Evolutionary conservation across 139 green algal genomes (phyloP).

Genomic region (Mychonastes homosphaera): DNA sequence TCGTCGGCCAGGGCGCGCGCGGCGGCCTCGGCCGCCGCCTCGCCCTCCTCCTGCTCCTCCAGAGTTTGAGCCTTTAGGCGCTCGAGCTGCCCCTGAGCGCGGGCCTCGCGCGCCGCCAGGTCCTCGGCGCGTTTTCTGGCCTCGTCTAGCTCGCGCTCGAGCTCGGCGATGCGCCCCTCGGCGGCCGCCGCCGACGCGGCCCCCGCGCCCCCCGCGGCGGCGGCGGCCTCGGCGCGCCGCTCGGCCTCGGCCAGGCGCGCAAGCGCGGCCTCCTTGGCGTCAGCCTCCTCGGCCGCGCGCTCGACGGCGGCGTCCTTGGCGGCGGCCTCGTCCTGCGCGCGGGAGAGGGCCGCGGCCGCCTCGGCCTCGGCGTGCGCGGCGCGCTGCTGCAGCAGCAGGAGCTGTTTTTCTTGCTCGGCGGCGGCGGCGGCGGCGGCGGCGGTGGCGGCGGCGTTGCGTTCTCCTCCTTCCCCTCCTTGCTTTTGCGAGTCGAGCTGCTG

Average conservation of each 20-base stretch:
- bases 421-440: not conserved
- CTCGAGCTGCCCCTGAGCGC: no score
- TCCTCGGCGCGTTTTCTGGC: no score
- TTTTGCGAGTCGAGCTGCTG: not conserved
- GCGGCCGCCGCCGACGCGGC: conserved; percentile 1
- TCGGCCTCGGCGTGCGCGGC: not conserved
- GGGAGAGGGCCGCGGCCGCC: not conserved
- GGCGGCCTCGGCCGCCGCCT: not conserved
- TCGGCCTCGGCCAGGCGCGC: not conserved
- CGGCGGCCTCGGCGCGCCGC: not conserved
- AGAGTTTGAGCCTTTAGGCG: no score
- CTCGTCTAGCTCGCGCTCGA: conserved; percentile 6
- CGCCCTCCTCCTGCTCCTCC: conserved; percentile 3
- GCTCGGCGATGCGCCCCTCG: conserved; percentile 9
- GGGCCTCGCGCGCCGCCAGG: no score
- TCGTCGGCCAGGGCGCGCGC: no score
- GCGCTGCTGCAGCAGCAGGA: not conserved
- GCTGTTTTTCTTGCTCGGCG: not conserved
- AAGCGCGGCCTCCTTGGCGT: not conserved
- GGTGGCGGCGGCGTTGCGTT: not conserved
- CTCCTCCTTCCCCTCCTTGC: not conserved
- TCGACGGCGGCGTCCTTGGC: no score
- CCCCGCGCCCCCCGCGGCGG: not conserved
- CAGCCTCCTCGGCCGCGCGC: not conserved
- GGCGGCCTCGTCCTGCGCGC: not conserved